Base-by-base conservation (phyloP, 192 early-diverging fungal species). In the Geranomyces michiganensis region DNA sequence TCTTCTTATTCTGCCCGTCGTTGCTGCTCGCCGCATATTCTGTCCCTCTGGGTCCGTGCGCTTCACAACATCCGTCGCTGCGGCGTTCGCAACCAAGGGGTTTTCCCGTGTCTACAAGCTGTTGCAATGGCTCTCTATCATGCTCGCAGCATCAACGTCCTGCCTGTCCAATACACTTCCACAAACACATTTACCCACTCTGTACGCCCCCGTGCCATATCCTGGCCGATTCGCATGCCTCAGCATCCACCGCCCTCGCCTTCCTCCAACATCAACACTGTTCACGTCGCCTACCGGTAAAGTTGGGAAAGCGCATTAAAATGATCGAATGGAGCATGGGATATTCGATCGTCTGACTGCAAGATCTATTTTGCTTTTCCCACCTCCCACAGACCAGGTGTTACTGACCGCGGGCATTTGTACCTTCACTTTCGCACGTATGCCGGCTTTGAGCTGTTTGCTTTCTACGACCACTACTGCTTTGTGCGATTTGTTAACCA, bases 391-490 rank as follows among this genome's bases (percentile, higher is more conserved):
- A 70, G 68, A 12, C 69, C 69, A 29, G 62, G 68, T 32, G 43
- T 70, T 10, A 77, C 76, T 41, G 76, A 77, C 55, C 63, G 76
- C 7, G 76, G 76, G 6, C 72, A 77, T 15, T 58, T 73, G 21
- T 77, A 68, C 46, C 43, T 77, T 27, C 60, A 72, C 41, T 77
- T 77, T 47, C 70, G 76, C n/a, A 73, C 46, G 14, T 73, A 73
- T n/a, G 53, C 61, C 0, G 71, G 70, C 19, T 77, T 77, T 48
- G 70, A 77, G 44, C 59, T 77, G n/a, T 72, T 77, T 49, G 76
- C 65, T 8, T 77, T 77, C 56, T 77, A 77, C 53, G 76, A 77
- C 36, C 55, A 68, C 66, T 77, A 63, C 71, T 77, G 76, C 53
- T 77, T 77, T 45, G 76, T 77, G 27, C 70, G 76, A 56, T 77